phyloP scores from a whole-genome alignment of 176 grass and related monocot species.

The Leersia perrieri region DNA sequence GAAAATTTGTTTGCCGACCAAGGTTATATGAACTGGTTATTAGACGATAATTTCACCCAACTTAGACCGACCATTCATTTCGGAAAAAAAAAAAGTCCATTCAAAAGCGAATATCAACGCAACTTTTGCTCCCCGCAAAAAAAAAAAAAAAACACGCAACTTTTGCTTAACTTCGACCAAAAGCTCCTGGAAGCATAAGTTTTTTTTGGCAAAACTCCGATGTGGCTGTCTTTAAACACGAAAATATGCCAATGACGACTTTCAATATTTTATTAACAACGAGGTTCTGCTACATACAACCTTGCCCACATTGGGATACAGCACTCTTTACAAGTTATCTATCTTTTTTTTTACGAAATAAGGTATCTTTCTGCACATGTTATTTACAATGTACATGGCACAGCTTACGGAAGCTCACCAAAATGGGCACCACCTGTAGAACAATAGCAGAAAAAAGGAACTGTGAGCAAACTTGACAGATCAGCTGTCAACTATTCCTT shows the following conservation, averaged over 20 bases:
- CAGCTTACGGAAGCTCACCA: constrained; percentile 53
- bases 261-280: constrained; percentile 10
- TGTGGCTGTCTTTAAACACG: background rate
- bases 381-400: constrained; percentile 62
- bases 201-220: too few species aligned
- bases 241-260: background rate
- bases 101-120: too few species aligned
- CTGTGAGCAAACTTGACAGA: constrained; percentile 6
- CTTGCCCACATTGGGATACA: constrained; percentile 33
- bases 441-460: constrained; percentile 37
- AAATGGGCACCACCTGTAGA: constrained; percentile 86
- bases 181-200: too few species aligned
- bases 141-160: too few species aligned
- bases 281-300: constrained; percentile 15
- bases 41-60: too few species aligned
- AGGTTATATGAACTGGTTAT: too few species aligned
- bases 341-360: too few species aligned
- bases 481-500: background rate
- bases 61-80: too few species aligned
- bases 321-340: constrained; percentile 27
- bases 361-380: constrained; percentile 51
- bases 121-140: too few species aligned
- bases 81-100: too few species aligned
- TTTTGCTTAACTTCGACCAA: background rate
- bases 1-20: too few species aligned